A percentile compares a stretch with the other conserved stretches of the same genome.
phyloP scores from a whole-genome alignment of 2,329 filamentous ascomycete genomes.

The Venturia aucupariae region DNA sequence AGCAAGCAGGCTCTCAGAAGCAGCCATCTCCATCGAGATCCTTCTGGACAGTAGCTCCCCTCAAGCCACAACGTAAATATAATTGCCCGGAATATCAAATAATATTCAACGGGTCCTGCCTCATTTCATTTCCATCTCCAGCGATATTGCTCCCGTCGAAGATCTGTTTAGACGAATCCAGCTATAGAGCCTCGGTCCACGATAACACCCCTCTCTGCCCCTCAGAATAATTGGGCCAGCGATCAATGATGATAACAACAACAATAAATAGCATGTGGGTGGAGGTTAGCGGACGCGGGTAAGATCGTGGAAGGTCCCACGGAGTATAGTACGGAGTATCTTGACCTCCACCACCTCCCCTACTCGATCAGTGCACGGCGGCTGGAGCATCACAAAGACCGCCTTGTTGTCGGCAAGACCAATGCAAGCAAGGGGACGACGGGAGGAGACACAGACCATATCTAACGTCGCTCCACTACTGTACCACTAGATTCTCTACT shows the following conservation, averaged over 20 bases:
- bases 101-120: background rate
- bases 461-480: background rate
- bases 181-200: background rate
- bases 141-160: background rate
- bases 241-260: too few species aligned
- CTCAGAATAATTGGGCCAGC: slow-evolving; percentile 3
- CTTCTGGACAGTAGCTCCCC: background rate
- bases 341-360: background rate
- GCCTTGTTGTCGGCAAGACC: slow-evolving; percentile 2
- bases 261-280: too few species aligned
- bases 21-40: background rate
- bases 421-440: slow-evolving; percentile 1
- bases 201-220: background rate
- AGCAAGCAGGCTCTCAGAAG: background rate
- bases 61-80: background rate
- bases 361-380: background rate
- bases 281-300: background rate
- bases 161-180: slow-evolving; percentile 5
- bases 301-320: background rate
- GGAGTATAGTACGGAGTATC: background rate
- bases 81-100: background rate
- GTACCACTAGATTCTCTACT: too few species aligned
- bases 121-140: slow-evolving; percentile 4
- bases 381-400: background rate
- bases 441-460: background rate